Percentiles rank a stretch among this genome's conserved stretches.
These are phyloP conservation scores for Ogataea dorogensis DNA, from an alignment of 805 yeast species.

Conservation along the genomic window DNA sequence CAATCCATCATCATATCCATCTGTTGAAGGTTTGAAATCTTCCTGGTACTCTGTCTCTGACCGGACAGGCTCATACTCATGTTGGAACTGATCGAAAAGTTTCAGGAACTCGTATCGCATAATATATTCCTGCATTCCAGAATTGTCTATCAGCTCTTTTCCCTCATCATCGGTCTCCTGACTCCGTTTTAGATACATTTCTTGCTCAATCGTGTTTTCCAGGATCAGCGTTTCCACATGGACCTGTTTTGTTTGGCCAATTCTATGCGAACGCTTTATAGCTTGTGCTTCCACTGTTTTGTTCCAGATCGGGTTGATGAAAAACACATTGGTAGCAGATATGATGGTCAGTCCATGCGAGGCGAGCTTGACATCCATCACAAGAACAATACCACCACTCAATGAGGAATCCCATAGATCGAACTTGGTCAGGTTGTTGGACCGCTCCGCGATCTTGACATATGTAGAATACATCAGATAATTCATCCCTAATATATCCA, in stretches of 20 bases:
- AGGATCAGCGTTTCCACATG: slow-evolving; percentile 66
- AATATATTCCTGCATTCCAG: slow-evolving; percentile 56
- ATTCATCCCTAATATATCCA: slow-evolving; percentile 59
- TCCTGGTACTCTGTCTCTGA: slow-evolving; percentile 25
- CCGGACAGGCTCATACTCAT: slow-evolving; percentile 39
- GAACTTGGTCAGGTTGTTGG: slow-evolving; percentile 52
- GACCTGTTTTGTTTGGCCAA: slow-evolving; percentile 65
- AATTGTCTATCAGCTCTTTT: slow-evolving; percentile 53
- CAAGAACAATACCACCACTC: slow-evolving; percentile 49
- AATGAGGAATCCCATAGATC: slow-evolving; percentile 41
- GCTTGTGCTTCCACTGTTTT: slow-evolving; percentile 72
- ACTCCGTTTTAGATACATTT: slow-evolving; percentile 47
- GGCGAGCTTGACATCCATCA: slow-evolving; percentile 68
- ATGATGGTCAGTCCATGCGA: slow-evolving; percentile 69
- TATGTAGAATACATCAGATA: slow-evolving; percentile 66
- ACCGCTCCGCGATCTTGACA: slow-evolving; percentile 48
- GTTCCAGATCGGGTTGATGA: slow-evolving; percentile 72
- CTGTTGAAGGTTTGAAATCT: no score
- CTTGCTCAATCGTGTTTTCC: slow-evolving; percentile 64
- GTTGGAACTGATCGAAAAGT: slow-evolving; percentile 28
- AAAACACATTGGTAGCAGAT: slow-evolving; percentile 66
- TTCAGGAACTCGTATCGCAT: slow-evolving; percentile 48
- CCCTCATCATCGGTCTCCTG: slow-evolving; percentile 22
- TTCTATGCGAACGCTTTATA: slow-evolving; percentile 73
- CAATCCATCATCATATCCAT: slow-evolving; percentile 22